Conservation (phyloP, 306 rosid genomes). For the Cucurbita argyrosperma region DNA sequence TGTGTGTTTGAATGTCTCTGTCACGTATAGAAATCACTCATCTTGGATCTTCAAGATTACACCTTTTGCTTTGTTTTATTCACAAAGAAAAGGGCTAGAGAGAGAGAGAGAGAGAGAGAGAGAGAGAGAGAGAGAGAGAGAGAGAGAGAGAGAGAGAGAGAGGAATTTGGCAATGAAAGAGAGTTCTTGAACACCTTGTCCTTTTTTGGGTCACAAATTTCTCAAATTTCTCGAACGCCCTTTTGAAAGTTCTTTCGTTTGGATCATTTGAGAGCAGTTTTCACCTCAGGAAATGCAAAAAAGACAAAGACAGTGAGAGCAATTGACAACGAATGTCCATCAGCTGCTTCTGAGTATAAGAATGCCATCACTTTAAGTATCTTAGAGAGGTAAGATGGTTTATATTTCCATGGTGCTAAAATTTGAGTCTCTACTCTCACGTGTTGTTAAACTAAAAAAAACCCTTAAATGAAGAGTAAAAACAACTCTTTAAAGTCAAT, state of each 20-base stretch:
- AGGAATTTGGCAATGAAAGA: neutral
- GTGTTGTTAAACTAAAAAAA: neutral
- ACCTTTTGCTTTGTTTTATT: neutral
- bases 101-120: neutral
- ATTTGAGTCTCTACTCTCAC: neutral
- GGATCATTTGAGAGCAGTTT: neutral
- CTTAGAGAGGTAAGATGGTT: neutral
- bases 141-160: neutral
- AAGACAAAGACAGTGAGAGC: neutral
- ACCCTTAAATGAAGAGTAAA: no score
- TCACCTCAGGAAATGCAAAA: neutral
- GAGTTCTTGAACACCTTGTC: neutral
- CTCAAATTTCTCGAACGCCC: neutral
- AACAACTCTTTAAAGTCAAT: neutral
- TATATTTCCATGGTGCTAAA: neutral
- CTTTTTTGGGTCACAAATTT: neutral
- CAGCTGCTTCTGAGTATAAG: neutral
- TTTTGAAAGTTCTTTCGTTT: neutral
- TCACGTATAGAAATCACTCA: neutral
- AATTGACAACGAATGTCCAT: neutral
- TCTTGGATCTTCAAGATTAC: neutral
- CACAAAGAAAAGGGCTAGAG: neutral
- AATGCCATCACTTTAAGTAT: neutral
- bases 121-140: no score
- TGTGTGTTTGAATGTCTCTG: neutral